Evolutionary conservation across 2,329 filamentous ascomycete genomes (phyloP).

Genomic region (Pochonia chlamydosporia): DNA sequence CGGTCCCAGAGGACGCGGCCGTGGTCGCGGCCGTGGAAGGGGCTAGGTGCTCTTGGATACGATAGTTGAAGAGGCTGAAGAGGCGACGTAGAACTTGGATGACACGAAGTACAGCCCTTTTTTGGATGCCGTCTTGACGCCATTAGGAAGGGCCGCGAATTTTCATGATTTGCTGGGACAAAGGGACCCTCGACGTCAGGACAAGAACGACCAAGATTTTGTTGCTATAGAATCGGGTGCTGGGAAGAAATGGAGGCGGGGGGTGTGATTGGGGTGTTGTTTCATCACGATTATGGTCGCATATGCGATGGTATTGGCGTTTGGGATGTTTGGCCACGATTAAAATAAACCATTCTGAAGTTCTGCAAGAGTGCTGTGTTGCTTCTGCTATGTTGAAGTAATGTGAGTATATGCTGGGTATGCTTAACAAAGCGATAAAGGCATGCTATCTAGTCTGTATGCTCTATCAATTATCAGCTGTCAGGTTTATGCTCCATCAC

Average conservation of each 20-base stretch:
- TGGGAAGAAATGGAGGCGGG: neutral
- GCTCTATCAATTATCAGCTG: too few species aligned
- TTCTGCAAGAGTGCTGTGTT: neutral
- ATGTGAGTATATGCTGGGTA: too few species aligned
- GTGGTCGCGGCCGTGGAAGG: conserved; percentile 22
- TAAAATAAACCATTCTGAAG: neutral
- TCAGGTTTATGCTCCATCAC: too few species aligned
- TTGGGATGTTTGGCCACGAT: conserved; percentile 27
- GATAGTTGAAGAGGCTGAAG: neutral
- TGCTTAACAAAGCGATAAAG: too few species aligned
- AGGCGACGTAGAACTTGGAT: too few species aligned
- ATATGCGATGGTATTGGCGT: conserved; percentile 26
- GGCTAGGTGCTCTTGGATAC: neutral
- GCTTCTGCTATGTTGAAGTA: too few species aligned
- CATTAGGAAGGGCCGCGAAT: too few species aligned
- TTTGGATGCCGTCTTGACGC: too few species aligned
- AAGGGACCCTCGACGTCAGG: too few species aligned
- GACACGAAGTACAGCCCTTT: too few species aligned
- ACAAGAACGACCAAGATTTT: neutral
- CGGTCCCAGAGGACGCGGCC: conserved; percentile 38
- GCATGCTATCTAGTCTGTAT: too few species aligned
- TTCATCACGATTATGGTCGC: neutral
- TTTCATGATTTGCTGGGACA: too few species aligned
- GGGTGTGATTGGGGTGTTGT: conserved; percentile 9
- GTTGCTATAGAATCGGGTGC: neutral